Evolutionary conservation across 805 yeast genomes (phyloP).

Genomic region (Jamesozyma piceae): DNA sequence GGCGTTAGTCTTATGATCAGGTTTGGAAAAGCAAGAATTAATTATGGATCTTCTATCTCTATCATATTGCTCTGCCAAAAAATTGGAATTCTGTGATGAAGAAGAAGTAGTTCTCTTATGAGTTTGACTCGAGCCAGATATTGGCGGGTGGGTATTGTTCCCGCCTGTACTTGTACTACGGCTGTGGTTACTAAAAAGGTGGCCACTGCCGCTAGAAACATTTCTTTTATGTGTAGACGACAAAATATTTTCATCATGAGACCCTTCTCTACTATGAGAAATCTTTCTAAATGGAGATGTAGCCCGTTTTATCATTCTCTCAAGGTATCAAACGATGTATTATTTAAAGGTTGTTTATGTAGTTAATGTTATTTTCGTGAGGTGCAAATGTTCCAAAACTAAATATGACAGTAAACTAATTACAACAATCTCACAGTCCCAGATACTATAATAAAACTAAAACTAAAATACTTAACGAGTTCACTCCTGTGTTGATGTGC

Average conservation of each 20-base stretch:
- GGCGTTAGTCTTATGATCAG: conserved; percentile 33
- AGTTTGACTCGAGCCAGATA: conserved; percentile 16
- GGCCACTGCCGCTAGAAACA: conserved; percentile 11
- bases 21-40: conserved; percentile 40
- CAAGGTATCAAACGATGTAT: background rate
- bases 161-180: conserved; percentile 10
- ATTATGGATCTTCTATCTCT: conserved; percentile 42
- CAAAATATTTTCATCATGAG: conserved; percentile 29
- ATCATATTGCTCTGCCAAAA: conserved; percentile 50
- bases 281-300: conserved; percentile 31
- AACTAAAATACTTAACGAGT: too few species aligned
- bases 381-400: too few species aligned
- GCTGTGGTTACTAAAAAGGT: conserved; percentile 6
- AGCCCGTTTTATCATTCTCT: conserved; percentile 24
- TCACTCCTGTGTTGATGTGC: too few species aligned
- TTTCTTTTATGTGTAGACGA: conserved; percentile 14
- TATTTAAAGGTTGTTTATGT: too few species aligned
- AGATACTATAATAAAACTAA: too few species aligned
- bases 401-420: too few species aligned
- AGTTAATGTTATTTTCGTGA: too few species aligned
- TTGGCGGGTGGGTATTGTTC: conserved; percentile 15
- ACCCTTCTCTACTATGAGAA: conserved; percentile 28
- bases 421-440: too few species aligned
- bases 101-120: conserved; percentile 29
- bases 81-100: conserved; percentile 25